phyloP scores from a whole-genome alignment of 2,329 filamentous ascomycete genomes.

The Pseudogymnoascus sp. region DNA sequence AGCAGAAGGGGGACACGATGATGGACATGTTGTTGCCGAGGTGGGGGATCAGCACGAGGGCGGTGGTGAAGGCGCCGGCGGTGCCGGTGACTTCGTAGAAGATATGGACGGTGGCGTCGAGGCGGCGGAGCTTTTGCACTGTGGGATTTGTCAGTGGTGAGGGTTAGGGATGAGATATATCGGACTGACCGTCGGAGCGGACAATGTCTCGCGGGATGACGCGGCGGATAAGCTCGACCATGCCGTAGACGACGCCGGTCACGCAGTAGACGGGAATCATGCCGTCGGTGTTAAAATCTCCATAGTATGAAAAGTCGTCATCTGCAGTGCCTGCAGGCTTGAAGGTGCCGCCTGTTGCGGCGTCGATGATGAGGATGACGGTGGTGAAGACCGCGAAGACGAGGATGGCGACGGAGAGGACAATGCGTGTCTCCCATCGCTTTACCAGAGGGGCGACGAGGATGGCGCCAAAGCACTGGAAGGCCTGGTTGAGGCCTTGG shows the following conservation, averaged over 20 bases:
- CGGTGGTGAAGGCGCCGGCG: conserved; percentile 39
- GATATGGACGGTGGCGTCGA: conserved; percentile 31
- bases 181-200: conserved; percentile 32
- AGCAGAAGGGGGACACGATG: conserved; percentile 43
- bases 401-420: conserved; percentile 37
- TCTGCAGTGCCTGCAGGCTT: conserved; percentile 26
- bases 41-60: conserved; percentile 40
- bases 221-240: conserved; percentile 44
- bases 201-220: conserved; percentile 45
- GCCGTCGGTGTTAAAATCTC: conserved; percentile 47
- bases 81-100: conserved; percentile 42
- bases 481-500: conserved; percentile 42
- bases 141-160: conserved; percentile 43
- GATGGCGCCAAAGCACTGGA: conserved; percentile 43
- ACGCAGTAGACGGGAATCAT: conserved; percentile 42
- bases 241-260: conserved; percentile 37
- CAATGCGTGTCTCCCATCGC: conserved; percentile 39
- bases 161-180: conserved; percentile 39
- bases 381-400: conserved; percentile 41
- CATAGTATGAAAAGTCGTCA: conserved; percentile 44
- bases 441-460: conserved; percentile 43
- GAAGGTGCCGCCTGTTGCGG: conserved; percentile 40
- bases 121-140: conserved; percentile 11
- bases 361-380: conserved; percentile 40
- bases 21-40: conserved; percentile 45